A percentile compares a stretch with the other conserved stretches of the same genome.
Evolutionary conservation across 139 green algal genomes (phyloP).

Genomic region (Chlamydomonas sp.): DNA sequence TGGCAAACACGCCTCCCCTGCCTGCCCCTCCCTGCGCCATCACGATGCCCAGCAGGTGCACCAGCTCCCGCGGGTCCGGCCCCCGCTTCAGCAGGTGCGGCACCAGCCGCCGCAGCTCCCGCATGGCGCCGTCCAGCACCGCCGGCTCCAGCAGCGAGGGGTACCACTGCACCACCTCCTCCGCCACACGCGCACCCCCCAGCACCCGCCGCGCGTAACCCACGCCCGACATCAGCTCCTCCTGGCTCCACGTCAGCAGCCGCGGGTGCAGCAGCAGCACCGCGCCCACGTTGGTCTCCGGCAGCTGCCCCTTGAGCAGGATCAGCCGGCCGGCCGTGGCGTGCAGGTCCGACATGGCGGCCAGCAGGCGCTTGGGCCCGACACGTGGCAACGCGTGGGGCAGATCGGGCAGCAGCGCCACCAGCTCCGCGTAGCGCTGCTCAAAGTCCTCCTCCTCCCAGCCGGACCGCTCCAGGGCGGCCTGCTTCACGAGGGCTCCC

Average conservation of each 20-base stretch:
- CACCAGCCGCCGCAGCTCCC: slow-evolving; percentile 28
- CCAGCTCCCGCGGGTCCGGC: slow-evolving; percentile 8
- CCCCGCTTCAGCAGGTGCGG: slow-evolving; percentile 1
- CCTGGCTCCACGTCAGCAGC: neutral
- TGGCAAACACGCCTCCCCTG: too few species aligned
- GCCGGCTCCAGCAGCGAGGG: slow-evolving; percentile 11
- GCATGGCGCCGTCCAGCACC: neutral
- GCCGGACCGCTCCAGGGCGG: neutral
- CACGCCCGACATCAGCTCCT: neutral
- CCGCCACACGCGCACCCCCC: neutral
- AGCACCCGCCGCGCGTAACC: slow-evolving; percentile 16
- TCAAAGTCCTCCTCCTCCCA: neutral
- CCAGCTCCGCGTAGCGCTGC: neutral
- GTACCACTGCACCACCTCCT: slow-evolving; percentile 38
- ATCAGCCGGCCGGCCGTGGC: neutral
- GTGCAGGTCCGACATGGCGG: neutral
- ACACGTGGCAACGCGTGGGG: neutral
- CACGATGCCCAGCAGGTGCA: slow-evolving; percentile 34
- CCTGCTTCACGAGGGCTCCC: neutral
- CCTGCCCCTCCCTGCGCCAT: neutral
- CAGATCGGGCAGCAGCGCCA: slow-evolving; percentile 29
- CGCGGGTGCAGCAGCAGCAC: slow-evolving; percentile 24
- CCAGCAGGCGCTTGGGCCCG: neutral
- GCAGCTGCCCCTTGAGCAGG: slow-evolving; percentile 18
- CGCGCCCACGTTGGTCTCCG: slow-evolving; percentile 12